A percentile compares a stretch with the other conserved stretches of the same genome.
Evolutionary conservation across 2,329 filamentous ascomycete genomes (phyloP).

Genomic region (Aureobasidium leucospermi): DNA sequence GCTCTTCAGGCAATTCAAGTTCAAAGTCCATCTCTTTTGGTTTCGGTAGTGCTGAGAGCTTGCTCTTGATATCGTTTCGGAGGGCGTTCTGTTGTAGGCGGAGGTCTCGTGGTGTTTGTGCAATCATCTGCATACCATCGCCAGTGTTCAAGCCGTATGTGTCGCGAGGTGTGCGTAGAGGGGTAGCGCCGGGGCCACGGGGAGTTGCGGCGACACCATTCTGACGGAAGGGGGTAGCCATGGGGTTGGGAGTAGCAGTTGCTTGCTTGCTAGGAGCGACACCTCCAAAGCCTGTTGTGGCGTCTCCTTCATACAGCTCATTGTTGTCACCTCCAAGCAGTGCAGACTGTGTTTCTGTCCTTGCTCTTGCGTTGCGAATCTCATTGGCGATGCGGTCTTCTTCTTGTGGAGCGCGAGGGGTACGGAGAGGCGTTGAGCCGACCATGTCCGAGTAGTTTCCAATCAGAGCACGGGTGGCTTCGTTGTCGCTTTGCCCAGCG

Average conservation of each 20-base stretch:
- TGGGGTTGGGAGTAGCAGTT: conserved; percentile 86
- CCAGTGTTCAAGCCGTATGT: conserved; percentile 75
- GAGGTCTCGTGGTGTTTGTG: conserved; percentile 70
- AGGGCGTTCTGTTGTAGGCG: conserved; percentile 62
- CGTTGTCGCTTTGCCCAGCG: conserved; percentile 72
- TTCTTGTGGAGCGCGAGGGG: conserved; percentile 81
- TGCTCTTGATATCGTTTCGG: conserved; percentile 60
- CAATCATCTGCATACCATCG: conserved; percentile 59
- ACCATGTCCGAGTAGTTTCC: conserved; percentile 81
- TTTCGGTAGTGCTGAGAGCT: conserved; percentile 77
- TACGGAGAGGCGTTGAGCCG: conserved; percentile 78
- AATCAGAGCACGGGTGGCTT: conserved; percentile 76
- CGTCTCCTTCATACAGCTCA: conserved; percentile 70
- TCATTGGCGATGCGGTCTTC: conserved; percentile 97
- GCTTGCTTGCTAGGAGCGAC: conserved; percentile 72
- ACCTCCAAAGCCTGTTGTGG: conserved; percentile 82
- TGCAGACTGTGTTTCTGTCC: conserved; percentile 90
- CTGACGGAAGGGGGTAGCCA: conserved; percentile 79
- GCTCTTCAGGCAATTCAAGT: conserved; percentile 80
- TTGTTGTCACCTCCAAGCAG: conserved; percentile 91
- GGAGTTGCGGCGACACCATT: conserved; percentile 54
- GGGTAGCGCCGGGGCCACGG: conserved; percentile 64
- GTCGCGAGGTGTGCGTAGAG: conserved; percentile 81
- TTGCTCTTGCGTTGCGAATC: conserved; percentile 82
- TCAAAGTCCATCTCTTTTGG: conserved; percentile 95